Conservation (phyloP, 306 rosid genomes). For the Cicer judaicum region DNA sequence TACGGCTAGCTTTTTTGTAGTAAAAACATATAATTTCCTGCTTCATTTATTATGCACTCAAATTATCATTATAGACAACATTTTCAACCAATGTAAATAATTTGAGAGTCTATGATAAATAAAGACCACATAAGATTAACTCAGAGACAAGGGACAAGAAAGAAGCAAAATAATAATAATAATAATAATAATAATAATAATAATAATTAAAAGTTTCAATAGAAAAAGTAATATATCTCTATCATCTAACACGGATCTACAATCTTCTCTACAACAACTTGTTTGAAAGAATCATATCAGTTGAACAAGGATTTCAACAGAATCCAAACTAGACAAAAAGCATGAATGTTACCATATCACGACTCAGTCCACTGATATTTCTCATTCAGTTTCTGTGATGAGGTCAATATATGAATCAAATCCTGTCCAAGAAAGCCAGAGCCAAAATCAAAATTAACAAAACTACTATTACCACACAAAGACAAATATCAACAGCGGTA, state of each 20-base stretch:
- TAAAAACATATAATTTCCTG: too few species aligned
- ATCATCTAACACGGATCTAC: constrained; percentile 42
- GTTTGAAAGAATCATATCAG: constrained; percentile 47
- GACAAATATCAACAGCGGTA: constrained; percentile 46
- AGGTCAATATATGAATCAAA: constrained; percentile 38
- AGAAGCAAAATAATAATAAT: background rate
- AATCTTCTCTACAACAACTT: constrained; percentile 38
- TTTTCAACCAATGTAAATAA: background rate
- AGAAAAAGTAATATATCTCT: constrained; percentile 37
- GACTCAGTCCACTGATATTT: constrained; percentile 35
- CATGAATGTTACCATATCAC: constrained; percentile 42
- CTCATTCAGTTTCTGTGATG: constrained; percentile 41
- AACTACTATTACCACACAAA: constrained; percentile 53
- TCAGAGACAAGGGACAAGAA: background rate
- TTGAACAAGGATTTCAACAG: constrained; percentile 33
- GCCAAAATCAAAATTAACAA: constrained; percentile 18
- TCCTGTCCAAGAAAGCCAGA: constrained; percentile 24
- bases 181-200: constrained; percentile 13
- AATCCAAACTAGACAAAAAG: constrained; percentile 39
- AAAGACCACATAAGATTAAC: background rate
- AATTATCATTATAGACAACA: background rate
- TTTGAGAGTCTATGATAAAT: background rate
- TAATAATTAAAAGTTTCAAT: background rate
- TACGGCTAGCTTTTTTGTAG: too few species aligned
- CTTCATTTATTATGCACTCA: background rate